phyloP scores from a whole-genome alignment of 495 filamentous ascomycete genomes.

The Xylaria curta region DNA sequence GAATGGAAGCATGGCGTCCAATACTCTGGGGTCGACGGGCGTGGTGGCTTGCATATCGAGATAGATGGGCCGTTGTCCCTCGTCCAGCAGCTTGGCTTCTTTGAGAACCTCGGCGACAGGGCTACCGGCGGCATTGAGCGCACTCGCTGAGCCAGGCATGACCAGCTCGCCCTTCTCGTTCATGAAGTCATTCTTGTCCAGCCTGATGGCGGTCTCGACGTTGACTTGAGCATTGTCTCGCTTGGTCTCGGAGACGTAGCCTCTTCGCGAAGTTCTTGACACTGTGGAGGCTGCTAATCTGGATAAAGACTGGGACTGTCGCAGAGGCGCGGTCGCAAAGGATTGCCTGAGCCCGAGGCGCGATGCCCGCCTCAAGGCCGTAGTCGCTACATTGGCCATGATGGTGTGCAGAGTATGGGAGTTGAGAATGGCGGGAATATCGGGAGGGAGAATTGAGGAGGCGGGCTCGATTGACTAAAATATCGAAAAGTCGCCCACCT shows the following conservation, averaged over 20 bases:
- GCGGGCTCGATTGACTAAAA: constrained; percentile 18
- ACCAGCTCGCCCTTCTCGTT: constrained; percentile 70
- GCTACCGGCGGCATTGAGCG: constrained; percentile 65
- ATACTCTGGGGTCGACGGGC: constrained; percentile 90
- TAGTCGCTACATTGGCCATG: constrained; percentile 77
- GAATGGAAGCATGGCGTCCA: constrained; percentile 96
- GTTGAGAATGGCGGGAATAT: constrained; percentile 22
- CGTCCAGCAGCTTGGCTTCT: constrained; percentile 90
- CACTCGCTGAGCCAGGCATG: constrained; percentile 63
- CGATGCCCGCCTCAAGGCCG: constrained; percentile 79
- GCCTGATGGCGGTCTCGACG: constrained; percentile 78
- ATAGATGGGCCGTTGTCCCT: constrained; percentile 93
- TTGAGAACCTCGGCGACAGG: constrained; percentile 87
- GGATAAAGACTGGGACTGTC: constrained; percentile 51
- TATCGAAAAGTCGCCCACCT: constrained; percentile 6
- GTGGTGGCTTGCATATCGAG: constrained; percentile 99
- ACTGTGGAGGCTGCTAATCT: constrained; percentile 47
- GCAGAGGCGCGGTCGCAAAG: constrained; percentile 54
- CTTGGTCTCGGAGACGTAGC: constrained; percentile 87
- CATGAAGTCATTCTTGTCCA: constrained; percentile 82
- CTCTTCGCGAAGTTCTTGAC: constrained; percentile 51
- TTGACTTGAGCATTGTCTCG: constrained; percentile 80
- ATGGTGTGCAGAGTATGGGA: constrained; percentile 37
- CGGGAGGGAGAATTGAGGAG: constrained; percentile 26
- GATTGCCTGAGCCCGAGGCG: constrained; percentile 66